Conservation (phyloP, 495 filamentous ascomycete species). For the Hypoxylon fragiforme region DNA sequence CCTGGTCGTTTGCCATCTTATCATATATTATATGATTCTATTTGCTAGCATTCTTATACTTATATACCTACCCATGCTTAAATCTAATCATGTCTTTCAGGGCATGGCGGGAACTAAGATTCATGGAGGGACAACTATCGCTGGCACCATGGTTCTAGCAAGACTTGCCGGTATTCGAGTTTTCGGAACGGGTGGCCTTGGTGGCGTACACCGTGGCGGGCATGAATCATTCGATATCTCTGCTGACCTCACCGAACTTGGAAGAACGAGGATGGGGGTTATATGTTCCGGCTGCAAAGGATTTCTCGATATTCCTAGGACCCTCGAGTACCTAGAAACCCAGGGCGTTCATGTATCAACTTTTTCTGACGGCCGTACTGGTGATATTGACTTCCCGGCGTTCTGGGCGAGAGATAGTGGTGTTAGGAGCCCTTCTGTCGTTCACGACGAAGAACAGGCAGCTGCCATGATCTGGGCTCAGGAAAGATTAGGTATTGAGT, state of each 20-base stretch:
- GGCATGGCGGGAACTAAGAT: constrained; percentile 64
- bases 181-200: constrained; percentile 83
- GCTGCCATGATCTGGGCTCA: constrained; percentile 72
- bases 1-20: not conserved
- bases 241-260: constrained; percentile 91
- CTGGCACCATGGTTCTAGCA: constrained; percentile 89
- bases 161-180: constrained; percentile 86
- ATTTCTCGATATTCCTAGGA: constrained; percentile 88
- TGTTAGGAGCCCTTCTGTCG: constrained; percentile 70
- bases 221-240: constrained; percentile 89
- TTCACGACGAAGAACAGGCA: constrained; percentile 76
- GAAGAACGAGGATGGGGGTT: constrained; percentile 87
- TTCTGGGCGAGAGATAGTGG: constrained; percentile 91
- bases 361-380: constrained; percentile 76
- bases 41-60: not conserved
- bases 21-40: not conserved
- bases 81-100: constrained; percentile 43
- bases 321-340: constrained; percentile 92
- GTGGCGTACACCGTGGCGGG: constrained; percentile 91
- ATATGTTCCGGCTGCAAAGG: constrained; percentile 91
- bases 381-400: constrained; percentile 75
- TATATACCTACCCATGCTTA: too few species aligned
- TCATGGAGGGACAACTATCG: constrained; percentile 89
- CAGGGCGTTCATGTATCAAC: constrained; percentile 86
- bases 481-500: constrained; percentile 64